A percentile compares a stretch with the other conserved stretches of the same genome.
These are phyloP conservation scores for Pisolithus thermaeus DNA, from an alignment of 1,284 basidiomycete genomes.

Conservation along the genomic window DNA sequence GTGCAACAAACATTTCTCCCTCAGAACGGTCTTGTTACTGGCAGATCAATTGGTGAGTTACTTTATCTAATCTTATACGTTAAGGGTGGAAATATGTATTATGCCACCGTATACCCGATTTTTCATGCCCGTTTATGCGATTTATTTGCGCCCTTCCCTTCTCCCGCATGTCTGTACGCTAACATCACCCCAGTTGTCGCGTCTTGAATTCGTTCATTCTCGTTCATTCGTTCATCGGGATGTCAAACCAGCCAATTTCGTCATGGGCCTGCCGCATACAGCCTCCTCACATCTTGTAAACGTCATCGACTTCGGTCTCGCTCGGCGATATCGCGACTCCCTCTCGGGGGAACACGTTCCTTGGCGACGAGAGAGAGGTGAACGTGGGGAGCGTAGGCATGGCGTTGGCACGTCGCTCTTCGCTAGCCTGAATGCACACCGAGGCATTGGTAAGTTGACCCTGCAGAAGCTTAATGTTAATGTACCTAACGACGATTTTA, in stretches of 20 bases:
- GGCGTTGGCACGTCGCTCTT: constrained; percentile 92
- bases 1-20: constrained; percentile 86
- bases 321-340: constrained; percentile 90
- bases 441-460: constrained; percentile 67
- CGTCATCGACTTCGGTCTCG: constrained; percentile 96
- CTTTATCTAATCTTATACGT: neutral
- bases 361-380: constrained; percentile 69
- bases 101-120: neutral
- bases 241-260: constrained; percentile 95
- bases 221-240: constrained; percentile 83
- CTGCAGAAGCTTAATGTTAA: neutral
- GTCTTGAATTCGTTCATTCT: constrained; percentile 71
- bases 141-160: neutral
- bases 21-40: constrained; percentile 89
- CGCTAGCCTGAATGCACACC: constrained; percentile 92
- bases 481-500: neutral
- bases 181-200: constrained; percentile 48
- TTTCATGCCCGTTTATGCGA: neutral
- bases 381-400: constrained; percentile 63
- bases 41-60: constrained; percentile 85
- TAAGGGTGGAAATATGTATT: neutral
- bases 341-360: constrained; percentile 86
- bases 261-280: constrained; percentile 58
- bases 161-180: neutral
- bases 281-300: constrained; percentile 63